Evolutionary conservation across 2,329 filamentous ascomycete species (phyloP).

Genomic region (Rachicladosporium sp.): DNA sequence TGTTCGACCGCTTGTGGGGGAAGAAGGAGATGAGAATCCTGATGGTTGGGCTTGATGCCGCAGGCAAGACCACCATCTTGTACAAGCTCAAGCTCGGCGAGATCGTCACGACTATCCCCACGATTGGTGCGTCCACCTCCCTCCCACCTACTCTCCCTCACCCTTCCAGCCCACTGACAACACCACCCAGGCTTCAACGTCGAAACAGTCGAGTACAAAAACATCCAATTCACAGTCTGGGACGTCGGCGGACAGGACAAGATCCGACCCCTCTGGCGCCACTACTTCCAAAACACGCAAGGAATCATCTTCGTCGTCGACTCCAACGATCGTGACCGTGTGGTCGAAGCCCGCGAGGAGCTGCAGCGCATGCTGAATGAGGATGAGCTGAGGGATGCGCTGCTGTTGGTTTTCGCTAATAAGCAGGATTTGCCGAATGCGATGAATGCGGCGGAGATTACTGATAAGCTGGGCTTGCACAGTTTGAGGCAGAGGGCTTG

Average conservation of each 20-base stretch:
- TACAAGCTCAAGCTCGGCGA: conserved; percentile 99
- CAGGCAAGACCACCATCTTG: conserved; percentile 96
- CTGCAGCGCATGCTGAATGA: conserved; percentile 96
- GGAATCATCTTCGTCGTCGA: conserved; percentile 98
- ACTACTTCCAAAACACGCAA: conserved; percentile 94
- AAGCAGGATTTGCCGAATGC: conserved; percentile 96
- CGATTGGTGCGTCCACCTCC: conserved; percentile 51
- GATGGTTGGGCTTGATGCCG: conserved; percentile 95
- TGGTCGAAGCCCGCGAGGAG: conserved; percentile 87
- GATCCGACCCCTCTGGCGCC: conserved; percentile 92
- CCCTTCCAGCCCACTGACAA: conserved; percentile 2
- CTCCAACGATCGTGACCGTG: conserved; percentile 78
- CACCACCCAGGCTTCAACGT: conserved; percentile 68
- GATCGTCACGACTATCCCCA: conserved; percentile 96
- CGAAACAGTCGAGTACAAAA: conserved; percentile 97
- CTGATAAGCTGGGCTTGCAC: conserved; percentile 99
- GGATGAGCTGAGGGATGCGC: conserved; percentile 90
- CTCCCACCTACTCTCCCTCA: not conserved
- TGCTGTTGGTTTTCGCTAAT: conserved; percentile 93
- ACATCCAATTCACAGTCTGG: conserved; percentile 99
- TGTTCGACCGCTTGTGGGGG: conserved; percentile 98
- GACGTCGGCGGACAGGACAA: conserved; percentile 98
- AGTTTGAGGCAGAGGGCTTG: conserved; percentile 96
- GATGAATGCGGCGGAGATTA: conserved; percentile 99
- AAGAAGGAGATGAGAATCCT: conserved; percentile 98